Evolutionary conservation across 352 stramenopile species (phyloP), one percentile per base, ranked within the genome.

Genomic region (Pythium diclinum): DNA sequence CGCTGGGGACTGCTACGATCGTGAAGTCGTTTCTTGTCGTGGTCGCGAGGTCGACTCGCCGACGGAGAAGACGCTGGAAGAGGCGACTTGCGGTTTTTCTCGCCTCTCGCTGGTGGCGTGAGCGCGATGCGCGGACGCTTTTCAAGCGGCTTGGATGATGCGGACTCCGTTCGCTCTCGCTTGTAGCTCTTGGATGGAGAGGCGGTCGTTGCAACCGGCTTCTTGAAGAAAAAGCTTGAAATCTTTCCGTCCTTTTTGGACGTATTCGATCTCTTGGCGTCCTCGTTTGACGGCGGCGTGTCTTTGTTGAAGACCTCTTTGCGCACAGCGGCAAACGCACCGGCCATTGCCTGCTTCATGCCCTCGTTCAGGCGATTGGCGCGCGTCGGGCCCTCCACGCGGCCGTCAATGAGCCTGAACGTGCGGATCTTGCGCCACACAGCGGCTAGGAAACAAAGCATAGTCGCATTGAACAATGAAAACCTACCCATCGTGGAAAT

Each of bases 361-460:
- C 66, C 78, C 42, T 71, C 73, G 71, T 92, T 90, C 44, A 92
- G 47, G 0, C 66, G 63, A 60, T 89, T 77, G 6, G 83, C 79
- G 36, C 78, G 68, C 8, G 83, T 92, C 36, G 76, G 65, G 34
- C 76, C 83, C 38, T 87, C 72, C 13, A 87, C 78, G 58, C 86
- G 65, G 56, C 83, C 81, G 57, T 86, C 68, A 7, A 88, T 70
- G 19, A 92, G 71, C 17, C 65, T 72, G 53, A 89, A 92, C 49
- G 83, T 92, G 32, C 83, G 78, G 59, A 92, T 76, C 63, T 92
- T 92, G 46, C 83, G 69, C 83, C 83, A 92, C 34, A 89, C 86
- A 36, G 77, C 74, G 54, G 75, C 82, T 91, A 52, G 23, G 25
- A 44, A 46, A 30, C 61, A 47, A 23, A 7, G 11, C 8, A 52